Evolutionary conservation across 208 protist species (phyloP), one percentile per base, ranked within the genome.

Genomic region (Leishmania aethiopica): DNA sequence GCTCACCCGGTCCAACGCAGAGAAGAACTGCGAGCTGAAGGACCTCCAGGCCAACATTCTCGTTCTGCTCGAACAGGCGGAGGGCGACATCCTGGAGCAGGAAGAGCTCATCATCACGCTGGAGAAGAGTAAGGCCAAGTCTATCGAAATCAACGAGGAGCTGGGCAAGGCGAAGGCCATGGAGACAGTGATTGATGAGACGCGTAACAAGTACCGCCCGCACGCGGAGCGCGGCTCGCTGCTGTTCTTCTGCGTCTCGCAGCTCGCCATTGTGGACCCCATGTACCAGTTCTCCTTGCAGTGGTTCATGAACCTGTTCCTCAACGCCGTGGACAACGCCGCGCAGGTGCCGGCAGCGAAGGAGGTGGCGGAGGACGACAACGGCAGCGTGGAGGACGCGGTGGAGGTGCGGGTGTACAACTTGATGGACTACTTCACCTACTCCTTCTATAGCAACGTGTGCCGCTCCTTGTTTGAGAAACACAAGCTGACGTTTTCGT

Each of bases 401-500:
- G 89, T 99, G 28, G 92, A 95, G 74, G 77, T 89, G 81, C 91
- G 98, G 49, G 86, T 99, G 19, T 47, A 82, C 42, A 98, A 95
- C 76, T 66, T 99, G 57, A 99, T 95, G 77, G 96, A 99, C 75
- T 98, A 94, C 90, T 99, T 99, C 84, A 99, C 99, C 15, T 99
- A 97, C 85, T 96, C 91, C 67, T 95, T 99, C 84, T 99, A 99
- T 91, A 89, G 90, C 79, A 99, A 99, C 90, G 97, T 99, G 40
- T 99, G 99, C 95, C 93, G 99, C 59, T 99, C 98, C 15, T 91
- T 99, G 55, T 99, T 99, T 88, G 99, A 99, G 87, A 94, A 92
- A 87, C 98, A 99, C 90, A 99, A 99, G 91, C 87, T 99, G 49
- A 96, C 99, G 42, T 99, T 99, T 90, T 99, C 99, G 66, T 99